Conservation (phyloP, 768 basidiomycete genomes). For the Mrakia frigida region DNA sequence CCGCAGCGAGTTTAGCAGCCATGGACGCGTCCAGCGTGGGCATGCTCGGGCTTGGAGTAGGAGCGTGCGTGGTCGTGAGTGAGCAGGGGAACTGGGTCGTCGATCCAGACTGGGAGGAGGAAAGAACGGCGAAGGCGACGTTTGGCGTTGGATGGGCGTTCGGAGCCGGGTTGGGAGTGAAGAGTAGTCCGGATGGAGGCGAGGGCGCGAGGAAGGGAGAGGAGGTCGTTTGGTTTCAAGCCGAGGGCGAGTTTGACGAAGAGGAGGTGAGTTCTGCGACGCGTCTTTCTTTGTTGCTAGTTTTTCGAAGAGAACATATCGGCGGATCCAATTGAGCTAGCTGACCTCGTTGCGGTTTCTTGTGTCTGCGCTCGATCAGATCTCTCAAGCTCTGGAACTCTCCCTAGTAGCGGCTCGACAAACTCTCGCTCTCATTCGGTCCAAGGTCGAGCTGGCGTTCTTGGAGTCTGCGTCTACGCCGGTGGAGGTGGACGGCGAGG, state of each 20-base stretch:
- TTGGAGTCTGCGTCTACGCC: not conserved
- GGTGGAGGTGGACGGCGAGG: not conserved
- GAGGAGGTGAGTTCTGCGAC: constrained; percentile 28
- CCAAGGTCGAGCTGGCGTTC: constrained; percentile 12
- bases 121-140: constrained; percentile 1
- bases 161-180: constrained; percentile 13
- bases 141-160: constrained; percentile 30
- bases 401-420: constrained; percentile 13
- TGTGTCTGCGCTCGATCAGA: not conserved
- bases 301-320: too few species aligned
- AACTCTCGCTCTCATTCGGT: constrained; percentile 13
- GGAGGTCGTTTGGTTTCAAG: constrained; percentile 32
- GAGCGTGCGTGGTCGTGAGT: constrained; percentile 12
- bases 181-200: not conserved
- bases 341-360: not conserved
- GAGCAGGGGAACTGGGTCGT: constrained; percentile 14
- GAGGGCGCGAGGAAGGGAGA: not conserved
- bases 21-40: constrained; percentile 24
- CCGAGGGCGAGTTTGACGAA: constrained; percentile 19
- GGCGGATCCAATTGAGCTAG: too few species aligned
- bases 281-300: not conserved
- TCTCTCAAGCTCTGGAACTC: constrained; percentile 10
- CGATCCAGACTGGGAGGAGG: constrained; percentile 30
- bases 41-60: constrained; percentile 26
- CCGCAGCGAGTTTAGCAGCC: constrained; percentile 49